Conservation (phyloP, 179 eudicot species). For the Silene vulgaris region DNA sequence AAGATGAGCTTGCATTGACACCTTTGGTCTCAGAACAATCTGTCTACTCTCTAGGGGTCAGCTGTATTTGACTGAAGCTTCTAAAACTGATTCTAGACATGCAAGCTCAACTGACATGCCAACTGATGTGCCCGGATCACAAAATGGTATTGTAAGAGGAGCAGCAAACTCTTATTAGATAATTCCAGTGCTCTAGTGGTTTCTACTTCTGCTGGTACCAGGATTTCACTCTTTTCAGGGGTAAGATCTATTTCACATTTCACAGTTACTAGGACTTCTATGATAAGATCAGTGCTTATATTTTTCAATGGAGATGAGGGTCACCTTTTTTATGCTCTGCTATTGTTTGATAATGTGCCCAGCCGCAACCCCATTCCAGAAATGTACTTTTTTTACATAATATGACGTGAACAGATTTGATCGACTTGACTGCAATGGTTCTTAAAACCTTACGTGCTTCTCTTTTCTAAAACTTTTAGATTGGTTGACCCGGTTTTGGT, state of each 20-base stretch:
- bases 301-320: background rate
- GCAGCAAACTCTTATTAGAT: conserved; percentile 32
- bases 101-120: conserved; percentile 32
- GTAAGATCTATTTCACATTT: conserved; percentile 32
- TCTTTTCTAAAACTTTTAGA: background rate
- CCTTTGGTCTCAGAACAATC: conserved; percentile 42
- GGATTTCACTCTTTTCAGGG: conserved; percentile 72
- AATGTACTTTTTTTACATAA: background rate
- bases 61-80: conserved; percentile 29
- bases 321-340: background rate
- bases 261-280: background rate
- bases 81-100: conserved; percentile 28
- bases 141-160: conserved; percentile 31
- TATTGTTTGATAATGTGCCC: background rate
- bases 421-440: background rate
- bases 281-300: conserved; percentile 11
- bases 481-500: background rate
- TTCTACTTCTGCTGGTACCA: conserved; percentile 37
- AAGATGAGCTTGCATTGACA: conserved; percentile 43
- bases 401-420: background rate
- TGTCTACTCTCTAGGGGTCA: conserved; percentile 25
- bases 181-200: conserved; percentile 31
- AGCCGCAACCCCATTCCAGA: background rate
- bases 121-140: conserved; percentile 39
- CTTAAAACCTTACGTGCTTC: background rate